phyloP scores from a whole-genome alignment of 768 basidiomycete species.

The Amanita exitialis region DNA sequence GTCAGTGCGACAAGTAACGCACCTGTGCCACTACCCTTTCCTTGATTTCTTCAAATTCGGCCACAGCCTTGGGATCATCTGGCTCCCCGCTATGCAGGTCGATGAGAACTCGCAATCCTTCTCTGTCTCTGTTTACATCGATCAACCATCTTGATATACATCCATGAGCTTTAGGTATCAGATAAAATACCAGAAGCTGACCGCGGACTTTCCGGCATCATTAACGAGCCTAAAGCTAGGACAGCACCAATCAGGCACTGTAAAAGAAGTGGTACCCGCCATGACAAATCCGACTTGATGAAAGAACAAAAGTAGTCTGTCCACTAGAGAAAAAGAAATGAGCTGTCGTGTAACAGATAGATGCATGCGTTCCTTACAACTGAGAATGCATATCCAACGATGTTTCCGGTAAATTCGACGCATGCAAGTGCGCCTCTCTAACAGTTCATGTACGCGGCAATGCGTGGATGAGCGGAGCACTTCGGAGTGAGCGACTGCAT shows the following conservation, averaged over 20 bases:
- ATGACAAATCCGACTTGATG: constrained; percentile 68
- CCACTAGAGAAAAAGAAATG: constrained; percentile 42
- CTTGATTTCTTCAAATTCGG: constrained; percentile 87
- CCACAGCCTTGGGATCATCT: constrained; percentile 52
- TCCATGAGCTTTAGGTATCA: not conserved
- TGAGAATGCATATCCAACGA: constrained; percentile 75
- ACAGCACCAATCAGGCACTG: constrained; percentile 77
- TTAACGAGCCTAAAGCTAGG: constrained; percentile 63
- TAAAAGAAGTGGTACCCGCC: constrained; percentile 76
- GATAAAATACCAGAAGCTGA: constrained; percentile 14
- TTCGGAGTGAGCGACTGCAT: not conserved
- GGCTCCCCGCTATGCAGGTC: constrained; percentile 82
- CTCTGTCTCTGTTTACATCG: constrained; percentile 73
- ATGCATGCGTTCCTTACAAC: constrained; percentile 43
- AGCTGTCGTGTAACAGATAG: not conserved
- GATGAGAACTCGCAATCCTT: constrained; percentile 78
- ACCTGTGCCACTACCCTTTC: constrained; percentile 66
- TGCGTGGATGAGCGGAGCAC: not conserved
- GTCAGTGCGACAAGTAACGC: constrained; percentile 8
- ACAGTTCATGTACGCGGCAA: not conserved
- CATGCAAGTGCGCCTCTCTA: constrained; percentile 82
- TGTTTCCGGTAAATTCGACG: constrained; percentile 86
- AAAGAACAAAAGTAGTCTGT: constrained; percentile 86
- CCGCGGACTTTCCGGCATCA: constrained; percentile 84
- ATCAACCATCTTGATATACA: constrained; percentile 64